phyloP scores from a whole-genome alignment of 2,329 filamentous ascomycete genomes.

The Cytospora leucostoma region DNA sequence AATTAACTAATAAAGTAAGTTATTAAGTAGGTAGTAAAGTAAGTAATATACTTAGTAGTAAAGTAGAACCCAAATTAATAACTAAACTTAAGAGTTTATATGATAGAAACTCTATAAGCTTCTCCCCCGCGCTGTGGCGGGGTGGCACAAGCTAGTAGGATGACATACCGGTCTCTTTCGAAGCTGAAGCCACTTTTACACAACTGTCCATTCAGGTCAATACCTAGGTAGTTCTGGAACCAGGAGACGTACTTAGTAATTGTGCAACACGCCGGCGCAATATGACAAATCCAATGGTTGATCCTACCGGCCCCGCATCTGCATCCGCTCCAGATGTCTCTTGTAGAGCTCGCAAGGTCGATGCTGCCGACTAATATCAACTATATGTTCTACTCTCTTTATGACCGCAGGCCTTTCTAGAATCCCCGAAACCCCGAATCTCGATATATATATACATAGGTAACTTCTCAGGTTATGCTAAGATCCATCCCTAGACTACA shows the following conservation, averaged over 20 bases:
- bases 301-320: slow-evolving; percentile 10
- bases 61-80: no score
- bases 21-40: no score
- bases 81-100: no score
- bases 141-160: no score
- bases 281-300: not conserved
- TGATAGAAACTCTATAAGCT: no score
- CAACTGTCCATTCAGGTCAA: not conserved
- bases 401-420: not conserved
- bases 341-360: not conserved
- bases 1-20: no score
- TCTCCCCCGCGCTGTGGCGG: no score
- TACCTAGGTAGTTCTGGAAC: not conserved
- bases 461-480: slow-evolving; percentile 11
- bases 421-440: not conserved
- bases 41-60: no score
- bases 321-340: not conserved
- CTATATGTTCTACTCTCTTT: not conserved
- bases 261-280: not conserved
- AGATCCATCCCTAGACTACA: slow-evolving; percentile 19
- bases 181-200: not conserved
- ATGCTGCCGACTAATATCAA: not conserved
- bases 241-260: not conserved
- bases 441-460: no score
- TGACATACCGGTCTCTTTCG: not conserved